Evolutionary conservation across 2,329 filamentous ascomycete genomes (phyloP).

Genomic region (Fusarium sarcochroum): DNA sequence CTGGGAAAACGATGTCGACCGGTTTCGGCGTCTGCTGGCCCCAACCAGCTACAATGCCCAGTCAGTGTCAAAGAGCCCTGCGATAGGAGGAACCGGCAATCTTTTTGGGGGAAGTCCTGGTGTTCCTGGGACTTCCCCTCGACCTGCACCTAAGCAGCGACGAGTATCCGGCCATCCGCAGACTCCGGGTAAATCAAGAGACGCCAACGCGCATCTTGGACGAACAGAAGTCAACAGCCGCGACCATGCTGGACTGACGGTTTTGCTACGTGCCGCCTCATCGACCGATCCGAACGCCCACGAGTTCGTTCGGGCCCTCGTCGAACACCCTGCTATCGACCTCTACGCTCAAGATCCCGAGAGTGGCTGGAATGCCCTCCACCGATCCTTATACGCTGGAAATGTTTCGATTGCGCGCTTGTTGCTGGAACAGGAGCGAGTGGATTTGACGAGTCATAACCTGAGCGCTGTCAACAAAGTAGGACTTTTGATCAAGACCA

Average conservation of each 20-base stretch:
- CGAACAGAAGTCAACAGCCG: conserved; percentile 85
- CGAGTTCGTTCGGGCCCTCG: conserved; percentile 81
- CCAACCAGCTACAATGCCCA: conserved; percentile 74
- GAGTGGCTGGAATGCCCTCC: conserved; percentile 95
- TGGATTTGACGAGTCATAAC: conserved; percentile 72
- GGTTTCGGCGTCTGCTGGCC: conserved; percentile 89
- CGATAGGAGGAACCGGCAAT: conserved; percentile 54
- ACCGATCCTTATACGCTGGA: conserved; percentile 90
- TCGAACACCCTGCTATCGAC: conserved; percentile 87
- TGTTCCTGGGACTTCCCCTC: conserved; percentile 64
- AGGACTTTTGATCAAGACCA: conserved; percentile 89
- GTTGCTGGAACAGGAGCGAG: conserved; percentile 83
- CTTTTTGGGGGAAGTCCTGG: conserved; percentile 58
- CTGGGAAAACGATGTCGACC: conserved; percentile 97
- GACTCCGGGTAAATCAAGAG: conserved; percentile 60
- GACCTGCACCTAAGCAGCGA: conserved; percentile 63
- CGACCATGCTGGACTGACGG: conserved; percentile 83
- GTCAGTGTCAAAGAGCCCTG: conserved; percentile 67
- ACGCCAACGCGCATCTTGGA: conserved; percentile 58
- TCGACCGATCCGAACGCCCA: conserved; percentile 78
- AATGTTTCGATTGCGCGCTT: conserved; percentile 89
- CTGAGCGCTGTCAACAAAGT: conserved; percentile 72
- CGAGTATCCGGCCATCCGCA: conserved; percentile 66
- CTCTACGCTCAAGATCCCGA: conserved; percentile 89
- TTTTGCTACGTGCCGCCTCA: conserved; percentile 87